Evolutionary conservation across 2,329 filamentous ascomycete species (phyloP), one percentile per base, ranked within the genome.

Genomic region (Aspergillus alliaceus): DNA sequence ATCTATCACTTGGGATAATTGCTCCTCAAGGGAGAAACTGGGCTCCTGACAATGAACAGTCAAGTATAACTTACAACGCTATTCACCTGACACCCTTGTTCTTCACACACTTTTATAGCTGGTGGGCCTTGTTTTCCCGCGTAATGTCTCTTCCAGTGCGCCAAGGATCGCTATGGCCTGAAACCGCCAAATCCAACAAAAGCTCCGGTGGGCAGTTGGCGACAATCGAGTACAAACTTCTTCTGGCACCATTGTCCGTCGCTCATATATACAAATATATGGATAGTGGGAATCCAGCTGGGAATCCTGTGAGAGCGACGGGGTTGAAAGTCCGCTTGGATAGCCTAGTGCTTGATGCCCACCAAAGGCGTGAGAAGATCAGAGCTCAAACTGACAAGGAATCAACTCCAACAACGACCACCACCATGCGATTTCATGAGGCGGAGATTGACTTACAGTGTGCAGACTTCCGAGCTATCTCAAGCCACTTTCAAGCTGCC

Each of bases 261-360:
- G 96, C 93, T 65, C 95, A 99, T 67, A 92, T 99, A 29, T 99
- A 99, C 79, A 98, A 97, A 74, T 95, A 99, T 78, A 97, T 97
- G 72, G 95, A 99, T 69, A 86, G 86, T 0, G 93, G 97, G 69
- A 92, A 96, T 59, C 90, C 91, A 69, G 82, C 85, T 0, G 88
- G 93, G 60, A 82, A 87, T 61, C 83, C 88, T 0, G 90, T 96
- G 5, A 95, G 91, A 47, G 93, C 93, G 0, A 99, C 95, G 3
- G 95, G 96, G n/a, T 80, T 99, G 60, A 99, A 99, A 75, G 90
- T 96, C 65, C 89, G 93, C 52, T 86, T 99, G 51, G 93, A 98
- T 74, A 97, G 91, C 77, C 96, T 98, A 74, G 96, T 97, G 86
- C 85, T 99, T 42, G 95, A 99, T 75, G 81, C 99, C 42, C 95